phyloP scores from a whole-genome alignment of 2,329 filamentous ascomycete genomes.

The Diaporthe velutina region DNA sequence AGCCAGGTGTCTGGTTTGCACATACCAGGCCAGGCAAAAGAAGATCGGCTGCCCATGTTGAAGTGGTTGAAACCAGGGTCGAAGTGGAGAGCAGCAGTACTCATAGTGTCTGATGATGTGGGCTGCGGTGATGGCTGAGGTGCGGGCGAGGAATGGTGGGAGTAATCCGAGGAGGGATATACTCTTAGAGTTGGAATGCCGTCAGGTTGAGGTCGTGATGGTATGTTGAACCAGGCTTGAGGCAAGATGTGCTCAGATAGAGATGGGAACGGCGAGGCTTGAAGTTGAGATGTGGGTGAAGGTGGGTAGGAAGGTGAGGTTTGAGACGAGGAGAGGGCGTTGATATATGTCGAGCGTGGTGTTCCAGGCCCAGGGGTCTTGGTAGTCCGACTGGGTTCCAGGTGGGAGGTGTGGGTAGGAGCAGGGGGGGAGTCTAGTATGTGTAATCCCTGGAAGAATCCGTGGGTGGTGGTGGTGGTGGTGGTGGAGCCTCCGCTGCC shows the following conservation, averaged over 20 bases:
- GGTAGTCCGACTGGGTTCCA: conserved; percentile 44
- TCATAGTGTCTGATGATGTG: conserved; percentile 47
- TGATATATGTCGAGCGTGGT: conserved; percentile 47
- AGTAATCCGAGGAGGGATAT: conserved; percentile 49
- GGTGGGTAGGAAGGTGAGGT: conserved; percentile 45
- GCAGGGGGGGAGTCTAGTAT: conserved; percentile 44
- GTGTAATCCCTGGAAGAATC: conserved; percentile 45
- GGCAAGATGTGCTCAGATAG: conserved; percentile 46
- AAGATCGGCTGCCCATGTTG: conserved; percentile 63
- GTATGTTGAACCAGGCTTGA: conserved; percentile 49
- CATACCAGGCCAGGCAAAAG: conserved; percentile 65
- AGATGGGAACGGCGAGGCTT: conserved; percentile 46
- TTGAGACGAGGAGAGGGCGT: conserved; percentile 43
- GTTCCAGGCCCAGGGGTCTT: conserved; percentile 42
- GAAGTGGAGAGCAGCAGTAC: conserved; percentile 64
- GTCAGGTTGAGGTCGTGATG: conserved; percentile 39
- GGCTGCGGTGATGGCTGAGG: conserved; percentile 28
- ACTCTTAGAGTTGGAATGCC: conserved; percentile 49
- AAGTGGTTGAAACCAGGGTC: conserved; percentile 64
- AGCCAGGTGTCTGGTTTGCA: conserved; percentile 25
- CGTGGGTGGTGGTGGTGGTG: conserved; percentile 39
- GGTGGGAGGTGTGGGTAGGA: conserved; percentile 39
- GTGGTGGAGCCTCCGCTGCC: conserved; percentile 49
- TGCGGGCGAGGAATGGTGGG: conserved; percentile 36
- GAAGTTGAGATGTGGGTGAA: conserved; percentile 43